Base-by-base conservation (phyloP, 495 filamentous ascomycete genomes). In the Podospora australis region DNA sequence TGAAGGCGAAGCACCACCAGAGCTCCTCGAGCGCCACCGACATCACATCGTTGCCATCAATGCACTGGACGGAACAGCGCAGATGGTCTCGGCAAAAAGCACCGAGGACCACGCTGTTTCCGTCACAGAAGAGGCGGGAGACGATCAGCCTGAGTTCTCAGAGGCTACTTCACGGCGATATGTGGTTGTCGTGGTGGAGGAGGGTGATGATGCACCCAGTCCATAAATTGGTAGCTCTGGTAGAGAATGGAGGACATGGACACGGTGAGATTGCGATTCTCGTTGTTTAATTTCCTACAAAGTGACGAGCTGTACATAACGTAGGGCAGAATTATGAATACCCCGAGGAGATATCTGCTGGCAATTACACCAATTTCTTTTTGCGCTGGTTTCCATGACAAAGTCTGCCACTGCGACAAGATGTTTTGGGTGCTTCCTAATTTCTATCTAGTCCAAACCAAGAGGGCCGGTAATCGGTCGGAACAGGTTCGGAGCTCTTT, bases 11-110 rank as follows among this genome's bases (percentile, higher is more conserved):
- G 62, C 56, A 6, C 52, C 62, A 23, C 54, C 54, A 4, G 62
- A 55, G 21, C 19, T 65, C 39, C 48, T 65, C 8, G 43, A 25
- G 14, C 45, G 55, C 2, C 46, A 56, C 3, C 49, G 54, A 30
- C 59, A 65, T 16, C 59, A 65, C 38, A 39, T 54, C 10, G 62
- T 65, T 7, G 52, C 56, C 7, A 58, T 65, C 46, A 65, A 63
- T 34, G 53, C 49, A 9, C 11, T 56, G 14, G 59, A 63, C 23
- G 59, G 57, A 8, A 49, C 59, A 6, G 54, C 57, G 19, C 46
- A 56, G 39, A 24, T 56, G 24, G 56, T 57, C 1, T 14, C 46
- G 13, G n/a, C 14, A 4, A 21, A 47, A n/a, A 44, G 36, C 43
- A 48, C 44, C 4, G 46, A 55, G 6, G 28, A 52, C 22, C 59